These are phyloP conservation scores for Noccaea caerulescens DNA, from an alignment of 345 rosid species.

Conservation along the genomic window DNA sequence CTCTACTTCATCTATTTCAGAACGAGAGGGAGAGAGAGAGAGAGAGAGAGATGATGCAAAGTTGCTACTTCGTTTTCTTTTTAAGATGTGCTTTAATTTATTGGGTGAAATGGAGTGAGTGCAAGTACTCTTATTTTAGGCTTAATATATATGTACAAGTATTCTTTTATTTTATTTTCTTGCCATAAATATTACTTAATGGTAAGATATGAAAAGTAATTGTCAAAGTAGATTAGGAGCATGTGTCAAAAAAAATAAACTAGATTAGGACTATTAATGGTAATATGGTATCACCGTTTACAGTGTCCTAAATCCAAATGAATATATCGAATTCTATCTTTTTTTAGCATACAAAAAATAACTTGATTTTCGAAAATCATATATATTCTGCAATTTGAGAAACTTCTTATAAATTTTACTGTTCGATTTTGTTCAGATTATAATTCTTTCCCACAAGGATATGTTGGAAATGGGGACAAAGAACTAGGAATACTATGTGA, in stretches of 20 bases:
- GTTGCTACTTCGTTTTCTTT: conserved; percentile 46
- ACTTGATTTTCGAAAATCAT: not conserved
- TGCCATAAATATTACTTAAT: conserved; percentile 27
- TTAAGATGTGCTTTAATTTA: conserved; percentile 44
- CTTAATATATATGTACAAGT: conserved; percentile 15
- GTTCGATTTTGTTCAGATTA: not conserved
- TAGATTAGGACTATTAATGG: conserved; percentile 24
- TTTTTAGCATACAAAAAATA: not conserved
- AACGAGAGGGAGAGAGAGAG: conserved; percentile 40
- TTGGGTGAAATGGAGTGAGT: conserved; percentile 42
- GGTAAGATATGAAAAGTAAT: conserved; percentile 30
- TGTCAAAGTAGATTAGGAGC: conserved; percentile 34
- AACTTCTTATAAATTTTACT: not conserved
- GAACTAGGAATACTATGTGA: conserved; percentile 21
- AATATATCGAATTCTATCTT: not conserved
- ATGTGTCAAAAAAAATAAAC: conserved; percentile 9
- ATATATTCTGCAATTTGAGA: not conserved
- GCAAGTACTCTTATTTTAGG: conserved; percentile 39
- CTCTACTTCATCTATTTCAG: conserved; percentile 57
- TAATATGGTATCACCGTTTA: not conserved
- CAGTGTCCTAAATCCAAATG: conserved; percentile 9
- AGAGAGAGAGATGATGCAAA: conserved; percentile 42
- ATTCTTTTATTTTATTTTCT: not conserved
- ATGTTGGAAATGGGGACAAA: conserved; percentile 26
- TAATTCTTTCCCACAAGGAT: conserved; percentile 1